Conservation (phyloP, 1,139 yeast species). For the Sugiyamaella xylanicola region DNA sequence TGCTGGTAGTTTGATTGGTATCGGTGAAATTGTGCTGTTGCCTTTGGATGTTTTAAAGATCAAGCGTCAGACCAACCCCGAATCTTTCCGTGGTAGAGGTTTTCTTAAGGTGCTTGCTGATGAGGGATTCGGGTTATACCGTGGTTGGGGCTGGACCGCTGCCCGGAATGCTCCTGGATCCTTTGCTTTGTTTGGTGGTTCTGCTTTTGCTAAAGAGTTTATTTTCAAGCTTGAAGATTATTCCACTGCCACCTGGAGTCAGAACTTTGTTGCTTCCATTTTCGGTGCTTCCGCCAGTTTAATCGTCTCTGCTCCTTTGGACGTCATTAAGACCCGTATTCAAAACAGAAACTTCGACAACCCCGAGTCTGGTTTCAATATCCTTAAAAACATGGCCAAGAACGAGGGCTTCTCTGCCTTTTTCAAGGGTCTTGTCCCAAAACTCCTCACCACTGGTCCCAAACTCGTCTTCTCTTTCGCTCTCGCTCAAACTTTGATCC, state of each 20-base stretch:
- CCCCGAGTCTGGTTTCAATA: constrained; percentile 91
- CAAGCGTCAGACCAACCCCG: constrained; percentile 99
- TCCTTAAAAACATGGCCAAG: constrained; percentile 87
- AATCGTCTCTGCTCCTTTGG: constrained; percentile 96
- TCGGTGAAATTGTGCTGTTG: constrained; percentile 93
- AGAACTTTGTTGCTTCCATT: constrained; percentile 94
- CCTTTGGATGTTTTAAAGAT: constrained; percentile 96
- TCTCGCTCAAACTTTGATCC: constrained; percentile 92
- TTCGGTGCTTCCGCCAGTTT: constrained; percentile 97
- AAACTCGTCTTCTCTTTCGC: constrained; percentile 96
- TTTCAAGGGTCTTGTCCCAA: constrained; percentile 97
- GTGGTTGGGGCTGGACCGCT: constrained; percentile 99
- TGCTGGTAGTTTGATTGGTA: constrained; percentile 96
- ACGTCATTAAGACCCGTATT: constrained; percentile 97
- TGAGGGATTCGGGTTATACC: constrained; percentile 90
- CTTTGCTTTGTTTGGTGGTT: constrained; percentile 96
- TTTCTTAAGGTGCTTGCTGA: constrained; percentile 80
- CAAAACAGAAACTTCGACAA: constrained; percentile 95
- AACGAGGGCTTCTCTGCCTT: constrained; percentile 82
- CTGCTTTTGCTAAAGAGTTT: constrained; percentile 97
- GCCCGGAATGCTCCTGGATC: constrained; percentile 99
- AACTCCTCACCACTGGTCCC: constrained; percentile 96
- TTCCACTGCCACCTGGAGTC: constrained; percentile 89
- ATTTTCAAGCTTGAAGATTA: constrained; percentile 84
- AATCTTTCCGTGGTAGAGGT: constrained; percentile 96